Evolutionary conservation across 1,284 basidiomycete genomes (phyloP), one percentile per base, ranked within the genome.

Genomic region (Ceratobasidium theobromae): DNA sequence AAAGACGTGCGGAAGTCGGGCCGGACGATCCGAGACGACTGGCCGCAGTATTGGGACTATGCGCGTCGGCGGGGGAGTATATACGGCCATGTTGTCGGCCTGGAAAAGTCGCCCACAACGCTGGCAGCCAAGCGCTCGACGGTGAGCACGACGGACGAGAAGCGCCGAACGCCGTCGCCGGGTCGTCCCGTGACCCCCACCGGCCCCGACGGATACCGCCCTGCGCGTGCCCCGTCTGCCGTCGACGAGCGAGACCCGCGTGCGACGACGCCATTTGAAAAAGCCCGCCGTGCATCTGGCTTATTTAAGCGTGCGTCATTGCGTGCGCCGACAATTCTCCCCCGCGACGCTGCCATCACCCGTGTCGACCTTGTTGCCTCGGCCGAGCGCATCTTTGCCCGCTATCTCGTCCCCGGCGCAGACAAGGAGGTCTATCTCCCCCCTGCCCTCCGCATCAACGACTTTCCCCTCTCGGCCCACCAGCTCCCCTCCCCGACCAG

Each of bases 1-100:
- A 97, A 98, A 81, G 96, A 98, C 76, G 84, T 99, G 68, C 88
- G 92, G 73, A 94, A 95, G 78, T 94, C 93, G 1, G 95, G 95
- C 6, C 86, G 91, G 40, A 86, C 88, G 8, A 89, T 98, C 72
- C 88, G 89, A 75, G 92, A 97, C 21, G 96, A 98, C 75, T 99
- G 95, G 95, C 96, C 96, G 4, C 91, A 95, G 75, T 98, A 95
- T 74, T 95, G 92, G 84, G 86, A 91, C 71, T 93, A 93, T 74
- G 94, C 94, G 18, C 85, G 91, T 52, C 81, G 90, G 65, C 79
- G 92, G 38, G 93, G 93, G 9, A 91, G 88, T 21, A 94, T 95
- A 70, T 98, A 98, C 74, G 91, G 93, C 28, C 88, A 89, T 2
- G 86, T 98, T 49, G 90, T 94, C 16, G 93, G 94, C 1, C 81